These are phyloP conservation scores for Triangularia verruculosa DNA, from an alignment of 2,329 filamentous ascomycete genomes.

Conservation along the genomic window DNA sequence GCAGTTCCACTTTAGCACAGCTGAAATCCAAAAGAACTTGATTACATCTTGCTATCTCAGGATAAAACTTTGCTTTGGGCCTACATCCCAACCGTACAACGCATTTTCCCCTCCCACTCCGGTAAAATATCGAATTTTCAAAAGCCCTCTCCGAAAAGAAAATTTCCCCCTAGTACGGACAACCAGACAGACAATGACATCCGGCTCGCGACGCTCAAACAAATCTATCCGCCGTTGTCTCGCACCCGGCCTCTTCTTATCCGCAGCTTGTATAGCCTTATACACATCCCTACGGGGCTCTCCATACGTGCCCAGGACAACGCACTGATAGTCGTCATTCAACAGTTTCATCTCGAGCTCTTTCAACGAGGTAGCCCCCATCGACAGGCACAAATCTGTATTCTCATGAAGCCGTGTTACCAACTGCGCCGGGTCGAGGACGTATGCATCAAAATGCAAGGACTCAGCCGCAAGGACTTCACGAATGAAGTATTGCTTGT, in stretches of 20 bases:
- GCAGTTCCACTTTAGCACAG: too few relatives aligned
- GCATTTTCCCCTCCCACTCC: conserved; percentile 8
- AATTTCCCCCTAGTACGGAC: conserved; percentile 3
- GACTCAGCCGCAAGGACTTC: conserved; percentile 2
- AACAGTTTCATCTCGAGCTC: background rate
- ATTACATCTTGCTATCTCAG: background rate
- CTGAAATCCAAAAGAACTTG: background rate
- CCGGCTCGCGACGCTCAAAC: conserved; percentile 11
- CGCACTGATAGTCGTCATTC: conserved; percentile 4
- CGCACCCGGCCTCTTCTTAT: background rate
- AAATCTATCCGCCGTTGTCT: conserved; percentile 10
- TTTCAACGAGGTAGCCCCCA: background rate
- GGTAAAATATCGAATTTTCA: conserved; percentile 6
- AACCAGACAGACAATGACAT: conserved; percentile 9
- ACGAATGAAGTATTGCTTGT: conserved; percentile 10
- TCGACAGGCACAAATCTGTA: background rate
- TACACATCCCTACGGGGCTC: conserved; percentile 4
- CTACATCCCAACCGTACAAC: conserved; percentile 7
- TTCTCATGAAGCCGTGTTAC: background rate
- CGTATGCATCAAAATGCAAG: conserved; percentile 9
- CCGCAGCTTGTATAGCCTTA: conserved; percentile 8
- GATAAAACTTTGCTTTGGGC: conserved; percentile 1
- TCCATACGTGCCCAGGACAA: conserved; percentile 12
- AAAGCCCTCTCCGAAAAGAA: conserved; percentile 6
- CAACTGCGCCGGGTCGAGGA: background rate